Percentiles rank a stretch among this genome's conserved stretches.
Conservation (phyloP, 371 early-diverging fungal species). For the Blakeslea trispora region DNA sequence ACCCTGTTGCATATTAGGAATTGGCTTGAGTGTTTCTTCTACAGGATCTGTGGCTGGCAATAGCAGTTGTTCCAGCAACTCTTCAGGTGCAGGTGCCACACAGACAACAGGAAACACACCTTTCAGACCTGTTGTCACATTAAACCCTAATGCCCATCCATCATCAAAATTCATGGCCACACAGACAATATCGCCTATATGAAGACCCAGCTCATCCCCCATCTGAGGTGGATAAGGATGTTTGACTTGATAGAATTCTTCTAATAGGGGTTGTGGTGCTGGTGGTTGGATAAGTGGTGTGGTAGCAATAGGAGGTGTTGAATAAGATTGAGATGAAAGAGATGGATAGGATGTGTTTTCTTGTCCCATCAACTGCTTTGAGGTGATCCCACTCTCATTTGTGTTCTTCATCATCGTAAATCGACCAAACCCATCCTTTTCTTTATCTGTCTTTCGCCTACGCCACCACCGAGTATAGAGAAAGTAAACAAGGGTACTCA, state of each 20-base stretch:
- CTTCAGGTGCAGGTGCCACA: constrained; percentile 44
- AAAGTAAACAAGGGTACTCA: constrained; percentile 8
- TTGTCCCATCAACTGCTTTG: background rate
- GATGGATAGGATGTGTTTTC: background rate
- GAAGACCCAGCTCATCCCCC: constrained; percentile 70
- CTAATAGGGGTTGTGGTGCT: constrained; percentile 17
- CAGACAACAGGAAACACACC: constrained; percentile 79
- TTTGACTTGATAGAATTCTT: constrained; percentile 51
- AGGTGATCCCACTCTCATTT: background rate
- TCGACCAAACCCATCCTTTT: background rate
- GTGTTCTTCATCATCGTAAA: background rate
- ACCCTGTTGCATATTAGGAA: background rate
- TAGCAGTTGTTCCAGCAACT: constrained; percentile 39
- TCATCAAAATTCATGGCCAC: constrained; percentile 65
- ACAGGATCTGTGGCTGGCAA: constrained; percentile 11
- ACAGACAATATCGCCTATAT: constrained; percentile 67
- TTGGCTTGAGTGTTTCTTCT: no score
- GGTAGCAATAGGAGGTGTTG: constrained; percentile 3
- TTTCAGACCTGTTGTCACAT: constrained; percentile 62
- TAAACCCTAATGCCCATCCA: constrained; percentile 75
- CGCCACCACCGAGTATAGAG: constrained; percentile 10
- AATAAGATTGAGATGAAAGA: constrained; percentile 2
- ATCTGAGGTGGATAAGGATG: constrained; percentile 64
- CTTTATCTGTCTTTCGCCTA: constrained; percentile 9
- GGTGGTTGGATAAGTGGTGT: constrained; percentile 6